Conservation (phyloP, 208 protist species). For the Trypanosoma melophagium region DNA sequence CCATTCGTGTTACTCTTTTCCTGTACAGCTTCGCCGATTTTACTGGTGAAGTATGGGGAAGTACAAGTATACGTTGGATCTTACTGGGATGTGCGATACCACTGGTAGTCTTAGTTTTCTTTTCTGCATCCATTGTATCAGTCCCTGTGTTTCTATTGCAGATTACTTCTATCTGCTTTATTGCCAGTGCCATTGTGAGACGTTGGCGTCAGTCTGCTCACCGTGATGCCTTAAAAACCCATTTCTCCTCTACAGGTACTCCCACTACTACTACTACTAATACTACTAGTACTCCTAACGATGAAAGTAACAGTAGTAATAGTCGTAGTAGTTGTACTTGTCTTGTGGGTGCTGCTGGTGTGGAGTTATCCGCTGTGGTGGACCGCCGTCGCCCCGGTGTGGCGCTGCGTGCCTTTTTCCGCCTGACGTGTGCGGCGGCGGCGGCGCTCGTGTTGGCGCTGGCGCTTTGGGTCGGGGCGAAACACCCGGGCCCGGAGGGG, state of each 20-base stretch:
- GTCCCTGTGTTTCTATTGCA: conserved; percentile 11
- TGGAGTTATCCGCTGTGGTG: too few relatives aligned
- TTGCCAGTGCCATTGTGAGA: conserved; percentile 10
- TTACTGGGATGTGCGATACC: conserved; percentile 7
- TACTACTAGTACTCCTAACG: too few relatives aligned
- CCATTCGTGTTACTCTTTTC: conserved; percentile 14
- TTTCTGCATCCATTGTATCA: conserved; percentile 8
- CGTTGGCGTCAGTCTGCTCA: neutral
- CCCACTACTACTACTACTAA: too few relatives aligned
- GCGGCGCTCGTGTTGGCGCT: conserved; percentile 13
- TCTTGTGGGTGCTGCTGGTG: too few relatives aligned
- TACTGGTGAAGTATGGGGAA: neutral
- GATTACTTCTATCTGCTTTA: conserved; percentile 4
- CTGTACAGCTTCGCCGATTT: neutral
- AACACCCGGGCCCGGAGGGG: conserved; percentile 18
- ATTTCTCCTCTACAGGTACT: too few relatives aligned
- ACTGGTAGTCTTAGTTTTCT: neutral
- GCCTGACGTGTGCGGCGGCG: conserved; percentile 7
- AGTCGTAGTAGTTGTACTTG: too few relatives aligned
- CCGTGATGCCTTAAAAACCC: neutral
- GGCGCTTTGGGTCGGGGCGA: conserved; percentile 18
- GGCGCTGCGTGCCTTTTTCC: conserved; percentile 22
- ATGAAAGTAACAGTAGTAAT: too few relatives aligned
- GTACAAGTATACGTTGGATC: neutral
- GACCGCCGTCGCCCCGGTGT: conserved; percentile 5